Evolutionary conservation across 2,329 filamentous ascomycete genomes (phyloP).

Genomic region (Fusarium transvaalense): DNA sequence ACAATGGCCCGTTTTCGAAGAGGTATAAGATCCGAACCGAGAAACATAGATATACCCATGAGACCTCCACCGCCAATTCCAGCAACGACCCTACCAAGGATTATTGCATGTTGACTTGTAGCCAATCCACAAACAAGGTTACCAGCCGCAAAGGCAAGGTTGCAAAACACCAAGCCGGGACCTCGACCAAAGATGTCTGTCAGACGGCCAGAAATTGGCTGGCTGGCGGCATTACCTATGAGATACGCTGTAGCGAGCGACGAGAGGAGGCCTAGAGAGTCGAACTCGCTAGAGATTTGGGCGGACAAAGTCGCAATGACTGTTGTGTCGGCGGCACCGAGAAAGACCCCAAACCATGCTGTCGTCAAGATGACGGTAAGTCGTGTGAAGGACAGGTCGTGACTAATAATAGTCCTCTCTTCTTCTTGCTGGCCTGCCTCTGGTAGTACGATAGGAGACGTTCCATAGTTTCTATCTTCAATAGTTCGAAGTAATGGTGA

Average conservation of each 20-base stretch:
- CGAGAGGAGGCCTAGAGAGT: conserved; percentile 79
- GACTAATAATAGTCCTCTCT: neutral
- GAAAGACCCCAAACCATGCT: conserved; percentile 52
- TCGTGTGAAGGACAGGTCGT: neutral
- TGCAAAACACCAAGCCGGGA: conserved; percentile 77
- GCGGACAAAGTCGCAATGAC: conserved; percentile 83
- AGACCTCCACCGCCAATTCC: conserved; percentile 81
- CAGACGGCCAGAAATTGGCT: conserved; percentile 78
- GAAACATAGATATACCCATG: conserved; percentile 72
- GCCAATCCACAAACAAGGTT: conserved; percentile 83
- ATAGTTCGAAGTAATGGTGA: neutral
- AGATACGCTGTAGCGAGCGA: conserved; percentile 87
- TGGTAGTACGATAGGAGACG: rapidly evolving
- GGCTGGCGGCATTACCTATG: conserved; percentile 77
- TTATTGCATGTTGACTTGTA: conserved; percentile 71
- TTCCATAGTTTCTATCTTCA: neutral
- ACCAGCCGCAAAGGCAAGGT: conserved; percentile 78
- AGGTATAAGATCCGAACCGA: conserved; percentile 75
- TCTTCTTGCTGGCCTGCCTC: neutral
- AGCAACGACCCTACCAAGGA: conserved; percentile 78
- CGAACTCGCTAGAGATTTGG: conserved; percentile 82
- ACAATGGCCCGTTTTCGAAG: conserved; percentile 61
- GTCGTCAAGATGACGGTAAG: conserved; percentile 3
- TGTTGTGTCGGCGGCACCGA: conserved; percentile 74
- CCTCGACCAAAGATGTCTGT: conserved; percentile 85